Evolutionary conservation across 495 filamentous ascomycete genomes (phyloP).

Genomic region (Annulohypoxylon bovei): DNA sequence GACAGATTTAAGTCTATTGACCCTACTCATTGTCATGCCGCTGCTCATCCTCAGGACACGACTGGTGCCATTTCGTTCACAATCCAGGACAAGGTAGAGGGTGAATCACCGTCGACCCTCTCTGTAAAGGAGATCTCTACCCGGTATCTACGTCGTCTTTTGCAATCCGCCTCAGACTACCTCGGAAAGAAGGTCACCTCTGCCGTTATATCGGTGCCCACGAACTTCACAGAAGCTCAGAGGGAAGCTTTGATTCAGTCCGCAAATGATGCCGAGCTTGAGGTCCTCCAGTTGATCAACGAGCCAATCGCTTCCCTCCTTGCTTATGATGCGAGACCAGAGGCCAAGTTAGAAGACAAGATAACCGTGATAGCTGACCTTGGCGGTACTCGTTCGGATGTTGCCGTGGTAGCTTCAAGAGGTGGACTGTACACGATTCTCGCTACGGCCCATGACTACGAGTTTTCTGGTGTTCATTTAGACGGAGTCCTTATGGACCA

Average conservation of each 20-base stretch:
- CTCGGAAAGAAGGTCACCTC: slow-evolving; percentile 91
- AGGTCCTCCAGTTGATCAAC: slow-evolving; percentile 90
- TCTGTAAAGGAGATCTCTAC: slow-evolving; percentile 87
- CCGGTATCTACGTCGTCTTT: slow-evolving; percentile 83
- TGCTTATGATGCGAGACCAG: slow-evolving; percentile 89
- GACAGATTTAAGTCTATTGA: slow-evolving; percentile 91
- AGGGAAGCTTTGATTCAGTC: slow-evolving; percentile 79
- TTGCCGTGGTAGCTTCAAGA: slow-evolving; percentile 86
- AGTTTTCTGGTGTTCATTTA: slow-evolving; percentile 80
- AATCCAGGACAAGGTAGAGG: slow-evolving; percentile 74
- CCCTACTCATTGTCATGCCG: slow-evolving; percentile 91
- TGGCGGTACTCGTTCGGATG: slow-evolving; percentile 91
- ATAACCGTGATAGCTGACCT: slow-evolving; percentile 91
- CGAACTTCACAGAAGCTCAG: slow-evolving; percentile 89
- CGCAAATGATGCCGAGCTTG: slow-evolving; percentile 82
- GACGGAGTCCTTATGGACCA: slow-evolving; percentile 93
- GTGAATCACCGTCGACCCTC: slow-evolving; percentile 68
- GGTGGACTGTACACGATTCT: slow-evolving; percentile 97
- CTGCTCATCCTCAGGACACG: slow-evolving; percentile 84
- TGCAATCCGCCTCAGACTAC: slow-evolving; percentile 86
- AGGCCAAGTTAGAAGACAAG: slow-evolving; percentile 81
- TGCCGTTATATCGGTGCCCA: slow-evolving; percentile 92
- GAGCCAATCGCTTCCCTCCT: slow-evolving; percentile 93
- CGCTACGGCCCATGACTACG: slow-evolving; percentile 93
- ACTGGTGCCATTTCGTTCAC: slow-evolving; percentile 82